Evolutionary conservation across 768 basidiomycete species (phyloP), one percentile per base, ranked within the genome.

Genomic region (Lepiota brunneoincarnata): DNA sequence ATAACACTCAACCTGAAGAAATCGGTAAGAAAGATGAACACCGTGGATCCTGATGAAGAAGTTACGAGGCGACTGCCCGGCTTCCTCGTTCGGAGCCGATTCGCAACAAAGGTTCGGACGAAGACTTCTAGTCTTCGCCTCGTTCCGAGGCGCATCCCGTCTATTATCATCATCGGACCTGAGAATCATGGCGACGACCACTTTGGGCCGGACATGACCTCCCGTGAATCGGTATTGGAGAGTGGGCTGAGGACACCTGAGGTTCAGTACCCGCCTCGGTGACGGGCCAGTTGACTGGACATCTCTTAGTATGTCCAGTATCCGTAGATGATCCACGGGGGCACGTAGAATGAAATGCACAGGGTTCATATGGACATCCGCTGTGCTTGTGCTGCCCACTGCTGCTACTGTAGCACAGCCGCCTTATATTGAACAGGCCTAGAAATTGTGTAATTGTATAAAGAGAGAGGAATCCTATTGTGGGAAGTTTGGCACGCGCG

Each of bases 1-100:
- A 86, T 87, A 45, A 86, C 84, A 1, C 74, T 86, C 21, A 81
- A 79, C 63, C 72, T 86, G 9, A 79, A 70, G 65, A 80, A 77
- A 64, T 69, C 67, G 10, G 69, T 67, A 2, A 56, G 58, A 14
- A 64, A 68, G n/a, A 12, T 65, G 36, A 50, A 60, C 35, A 55
- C 46, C 23, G 55, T 36, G 6, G 48, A 54, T 40, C 52, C 52
- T 31, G 37, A 54, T 23, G 43, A 21, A 42, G 34, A 44, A 6
- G 42, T 52, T 20, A 37, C 31, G 4, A 1, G 28, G 23, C 43
- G 46, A 6, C 17, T 54, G 6, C 26, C 31, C 7, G 11, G 11
- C 31, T 31, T 31, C 31, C 31, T 31, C 7, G 31, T 31, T 31
- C 31, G 31, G 7, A 31, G 31, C 11, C 31, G 7, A 10, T 31